Base-by-base conservation (phyloP, 2,329 filamentous ascomycete species). In the Diplodia sapinea region DNA sequence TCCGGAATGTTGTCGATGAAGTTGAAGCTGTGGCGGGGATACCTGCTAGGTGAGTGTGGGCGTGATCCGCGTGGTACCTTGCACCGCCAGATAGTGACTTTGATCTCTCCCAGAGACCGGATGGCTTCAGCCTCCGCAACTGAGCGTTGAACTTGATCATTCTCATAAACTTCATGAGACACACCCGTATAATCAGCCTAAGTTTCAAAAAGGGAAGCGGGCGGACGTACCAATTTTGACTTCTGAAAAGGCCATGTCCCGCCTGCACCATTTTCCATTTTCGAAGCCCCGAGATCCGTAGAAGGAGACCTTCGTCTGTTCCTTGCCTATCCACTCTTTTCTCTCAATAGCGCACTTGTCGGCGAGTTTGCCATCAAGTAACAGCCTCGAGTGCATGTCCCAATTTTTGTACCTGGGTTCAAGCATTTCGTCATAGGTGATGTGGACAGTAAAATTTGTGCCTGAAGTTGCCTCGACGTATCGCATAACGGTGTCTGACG, bases 1-100 rank as follows among this genome's bases (percentile, higher is more conserved):
- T 74, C 72, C 1, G 72, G 69, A n/a, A 74, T 51, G 9, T 20
- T 56, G n/a, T 61, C 23, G 23, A 26, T 26, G 23, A 26, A 26
- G 23, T 26, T 26, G 23, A 26, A 26, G 23, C 3, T 26, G 23
- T 3, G 23, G 23, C 23, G 23, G 23, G 23, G 23, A 26, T 26
- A 26, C 23, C 0, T 26, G 23, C 23, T 26, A 26, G 23, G 23
- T 26, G 23, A 26, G 23, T 3, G 23, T 26, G 23, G 23, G 23
- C 23, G 23, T 3, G 23, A 26, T 26, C 23, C 23, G 23, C 23
- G 2, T 26, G 23, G 23, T 26, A 47, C 7, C n/a, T 47, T 47
- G 43, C 7, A 11, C 43, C 43, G 43, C 8, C 17, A 15, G 43
- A 47, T 8, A 11, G 43, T 47, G 5, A 47, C 7, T 9, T 12